These are phyloP conservation scores for Casuarina equisetifolia DNA, from an alignment of 306 rosid species.

Conservation along the genomic window DNA sequence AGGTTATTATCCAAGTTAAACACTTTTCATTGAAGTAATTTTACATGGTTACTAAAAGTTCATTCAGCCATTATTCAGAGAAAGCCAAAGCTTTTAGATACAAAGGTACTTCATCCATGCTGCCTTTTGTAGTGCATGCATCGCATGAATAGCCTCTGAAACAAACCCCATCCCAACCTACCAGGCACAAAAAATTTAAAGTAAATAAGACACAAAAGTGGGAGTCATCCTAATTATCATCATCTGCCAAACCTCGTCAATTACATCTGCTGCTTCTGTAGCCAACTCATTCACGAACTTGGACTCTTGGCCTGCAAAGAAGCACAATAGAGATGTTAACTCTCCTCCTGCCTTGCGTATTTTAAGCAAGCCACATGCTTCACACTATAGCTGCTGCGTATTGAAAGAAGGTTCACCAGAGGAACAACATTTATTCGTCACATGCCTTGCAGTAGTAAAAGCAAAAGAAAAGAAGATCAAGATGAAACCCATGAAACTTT, in stretches of 20 bases:
- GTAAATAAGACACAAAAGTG: not conserved
- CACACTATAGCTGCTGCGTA: not conserved
- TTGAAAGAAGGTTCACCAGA: not conserved
- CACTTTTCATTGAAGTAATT: not conserved
- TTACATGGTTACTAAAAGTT: not conserved
- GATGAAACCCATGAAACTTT: not conserved
- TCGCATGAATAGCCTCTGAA: not conserved
- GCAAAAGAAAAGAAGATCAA: not conserved
- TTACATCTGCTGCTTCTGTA: constrained; percentile 32
- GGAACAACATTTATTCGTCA: not conserved
- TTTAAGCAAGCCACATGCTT: not conserved
- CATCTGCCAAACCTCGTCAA: constrained; percentile 9
- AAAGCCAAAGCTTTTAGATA: not conserved
- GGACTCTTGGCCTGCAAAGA: constrained; percentile 51
- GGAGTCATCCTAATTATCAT: not conserved
- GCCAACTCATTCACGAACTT: constrained; percentile 34
- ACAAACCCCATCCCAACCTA: not conserved
- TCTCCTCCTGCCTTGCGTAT: not conserved
- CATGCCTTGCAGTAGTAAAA: not conserved
- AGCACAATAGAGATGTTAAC: not conserved
- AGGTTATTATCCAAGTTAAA: not conserved
- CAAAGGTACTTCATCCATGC: not conserved
- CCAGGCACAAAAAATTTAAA: not conserved
- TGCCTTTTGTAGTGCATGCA: constrained; percentile 1
- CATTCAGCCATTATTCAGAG: not conserved